Percentiles rank a stretch among this genome's conserved stretches.
phyloP scores from a whole-genome alignment of 129 eudicot species.

The sunflower (Helianthus annuus) region DNA sequence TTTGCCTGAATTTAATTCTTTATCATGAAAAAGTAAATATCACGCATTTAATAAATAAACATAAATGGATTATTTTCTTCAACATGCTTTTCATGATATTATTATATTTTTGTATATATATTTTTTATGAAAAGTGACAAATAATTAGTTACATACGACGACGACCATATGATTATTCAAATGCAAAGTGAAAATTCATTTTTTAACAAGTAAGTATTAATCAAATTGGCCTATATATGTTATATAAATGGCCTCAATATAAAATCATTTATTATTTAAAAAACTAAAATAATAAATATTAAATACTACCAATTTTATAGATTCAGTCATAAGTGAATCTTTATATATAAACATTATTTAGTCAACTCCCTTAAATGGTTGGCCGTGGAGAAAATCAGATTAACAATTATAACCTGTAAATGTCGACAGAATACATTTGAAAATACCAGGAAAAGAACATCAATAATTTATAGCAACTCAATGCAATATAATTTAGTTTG shows the following conservation, averaged over 20 bases:
- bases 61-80: background rate
- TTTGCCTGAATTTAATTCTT: background rate
- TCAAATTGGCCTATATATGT: background rate
- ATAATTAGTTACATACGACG: background rate
- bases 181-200: background rate
- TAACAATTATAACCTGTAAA: constrained; percentile 4
- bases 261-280: background rate
- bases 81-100: background rate
- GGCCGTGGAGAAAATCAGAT: constrained; percentile 10
- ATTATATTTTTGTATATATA: background rate
- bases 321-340: constrained; percentile 15
- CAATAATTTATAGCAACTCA: constrained; percentile 13
- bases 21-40: background rate
- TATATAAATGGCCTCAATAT: background rate
- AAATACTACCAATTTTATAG: background rate
- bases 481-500: constrained; percentile 10
- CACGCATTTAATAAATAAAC: background rate
- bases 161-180: background rate
- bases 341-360: constrained; percentile 20
- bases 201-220: background rate
- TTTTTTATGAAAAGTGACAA: background rate
- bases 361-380: constrained; percentile 24
- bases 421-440: constrained; percentile 19
- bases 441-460: constrained; percentile 6
- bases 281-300: background rate